phyloP scores from a whole-genome alignment of 1,284 basidiomycete genomes.

The Pseudozyma pruni region DNA sequence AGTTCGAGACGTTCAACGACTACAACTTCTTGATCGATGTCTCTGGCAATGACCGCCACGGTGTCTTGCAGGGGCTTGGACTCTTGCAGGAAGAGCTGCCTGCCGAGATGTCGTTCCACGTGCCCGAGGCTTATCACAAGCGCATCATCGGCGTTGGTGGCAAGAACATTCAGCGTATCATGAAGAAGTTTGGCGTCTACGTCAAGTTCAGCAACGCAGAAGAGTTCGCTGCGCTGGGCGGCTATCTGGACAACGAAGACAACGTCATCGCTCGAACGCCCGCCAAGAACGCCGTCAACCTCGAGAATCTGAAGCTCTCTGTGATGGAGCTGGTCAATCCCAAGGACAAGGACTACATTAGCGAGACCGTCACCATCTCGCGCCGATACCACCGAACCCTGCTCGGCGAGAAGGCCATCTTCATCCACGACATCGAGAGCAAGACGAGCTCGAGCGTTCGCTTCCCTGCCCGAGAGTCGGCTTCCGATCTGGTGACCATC shows the following conservation, averaged over 20 bases:
- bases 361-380: slow-evolving; percentile 91
- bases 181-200: slow-evolving; percentile 99
- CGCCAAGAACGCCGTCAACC: slow-evolving; percentile 94
- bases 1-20: slow-evolving; percentile 98
- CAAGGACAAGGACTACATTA: slow-evolving; percentile 97
- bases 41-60: slow-evolving; percentile 70
- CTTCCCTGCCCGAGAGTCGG: slow-evolving; percentile 95
- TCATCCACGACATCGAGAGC: slow-evolving; percentile 94
- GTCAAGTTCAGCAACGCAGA: slow-evolving; percentile 99
- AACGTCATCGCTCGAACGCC: slow-evolving; percentile 97
- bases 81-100: slow-evolving; percentile 95
- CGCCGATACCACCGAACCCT: slow-evolving; percentile 93
- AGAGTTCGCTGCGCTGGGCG: slow-evolving; percentile 92
- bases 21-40: slow-evolving; percentile 97
- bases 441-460: slow-evolving; percentile 94
- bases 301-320: slow-evolving; percentile 93
- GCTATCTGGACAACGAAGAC: slow-evolving; percentile 97
- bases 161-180: slow-evolving; percentile 97
- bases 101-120: slow-evolving; percentile 99
- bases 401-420: slow-evolving; percentile 94
- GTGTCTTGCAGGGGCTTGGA: slow-evolving; percentile 86
- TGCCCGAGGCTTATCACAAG: slow-evolving; percentile 98
- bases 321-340: slow-evolving; percentile 98
- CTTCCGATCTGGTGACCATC: slow-evolving; percentile 88
- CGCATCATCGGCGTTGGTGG: slow-evolving; percentile 99